These are phyloP conservation scores for Albifimbria verrucaria DNA, from an alignment of 2,329 filamentous ascomycete genomes.

Conservation along the genomic window DNA sequence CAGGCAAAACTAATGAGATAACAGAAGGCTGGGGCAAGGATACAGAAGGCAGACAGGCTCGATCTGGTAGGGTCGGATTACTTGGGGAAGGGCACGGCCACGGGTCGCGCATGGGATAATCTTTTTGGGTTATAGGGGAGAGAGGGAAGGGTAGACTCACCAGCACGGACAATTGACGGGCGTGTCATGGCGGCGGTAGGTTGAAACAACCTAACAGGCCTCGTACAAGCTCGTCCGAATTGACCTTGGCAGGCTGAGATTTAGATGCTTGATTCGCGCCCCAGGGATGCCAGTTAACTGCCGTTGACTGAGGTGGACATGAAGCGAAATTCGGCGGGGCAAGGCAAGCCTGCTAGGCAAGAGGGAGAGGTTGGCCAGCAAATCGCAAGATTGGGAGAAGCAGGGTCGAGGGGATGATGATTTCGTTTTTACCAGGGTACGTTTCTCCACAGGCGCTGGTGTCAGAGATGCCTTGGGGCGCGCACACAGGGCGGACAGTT, in stretches of 20 bases:
- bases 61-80: no score
- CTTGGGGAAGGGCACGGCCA: no score
- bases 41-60: no score
- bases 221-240: neutral
- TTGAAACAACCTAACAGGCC: neutral
- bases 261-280: neutral
- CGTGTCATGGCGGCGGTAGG: slow-evolving; percentile 48
- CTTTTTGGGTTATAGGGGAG: slow-evolving; percentile 6
- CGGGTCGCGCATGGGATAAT: neutral
- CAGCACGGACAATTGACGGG: slow-evolving; percentile 58
- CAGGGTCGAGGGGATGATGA: neutral
- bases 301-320: neutral
- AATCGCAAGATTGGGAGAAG: neutral
- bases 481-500: no score
- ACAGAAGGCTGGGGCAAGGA: no score
- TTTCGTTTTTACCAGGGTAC: neutral
- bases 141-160: slow-evolving; percentile 39
- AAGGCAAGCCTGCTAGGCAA: neutral
- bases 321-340: slow-evolving; percentile 1
- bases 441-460: neutral
- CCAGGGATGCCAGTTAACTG: neutral
- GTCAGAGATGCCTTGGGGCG: no score
- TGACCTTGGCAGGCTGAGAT: neutral
- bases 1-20: no score
- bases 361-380: neutral